Conservation (phyloP, 2,329 filamentous ascomycete genomes). For the Epichloe festucae region DNA sequence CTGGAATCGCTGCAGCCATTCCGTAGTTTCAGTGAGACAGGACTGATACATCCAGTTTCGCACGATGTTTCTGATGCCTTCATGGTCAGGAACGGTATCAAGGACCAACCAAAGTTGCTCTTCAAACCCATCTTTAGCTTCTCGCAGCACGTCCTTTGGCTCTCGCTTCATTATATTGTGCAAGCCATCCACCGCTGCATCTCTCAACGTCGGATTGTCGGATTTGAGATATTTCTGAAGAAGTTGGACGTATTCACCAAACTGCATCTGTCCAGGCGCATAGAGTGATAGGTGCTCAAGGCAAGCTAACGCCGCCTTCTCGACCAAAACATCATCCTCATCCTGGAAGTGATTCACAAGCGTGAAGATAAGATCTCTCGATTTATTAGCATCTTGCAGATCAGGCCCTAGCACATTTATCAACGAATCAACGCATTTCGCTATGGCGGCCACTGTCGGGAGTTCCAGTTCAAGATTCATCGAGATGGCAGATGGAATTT, state of each 20-base stretch:
- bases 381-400: slow-evolving; percentile 81
- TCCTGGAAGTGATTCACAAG: slow-evolving; percentile 72
- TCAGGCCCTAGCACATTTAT: slow-evolving; percentile 95
- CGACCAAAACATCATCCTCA: slow-evolving; percentile 56
- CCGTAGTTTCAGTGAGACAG: slow-evolving; percentile 60
- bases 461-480: slow-evolving; percentile 85
- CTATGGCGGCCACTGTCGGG: slow-evolving; percentile 69
- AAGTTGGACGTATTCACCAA: slow-evolving; percentile 67
- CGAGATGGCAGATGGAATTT: slow-evolving; percentile 64
- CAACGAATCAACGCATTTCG: slow-evolving; percentile 82
- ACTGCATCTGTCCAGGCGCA: slow-evolving; percentile 76
- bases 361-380: slow-evolving; percentile 81
- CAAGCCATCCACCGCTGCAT: slow-evolving; percentile 74
- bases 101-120: slow-evolving; percentile 86
- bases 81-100: slow-evolving; percentile 62
- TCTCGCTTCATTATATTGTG: slow-evolving; percentile 94
- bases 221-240: slow-evolving; percentile 69
- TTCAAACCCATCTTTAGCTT: slow-evolving; percentile 67
- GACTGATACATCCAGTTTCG: slow-evolving; percentile 91
- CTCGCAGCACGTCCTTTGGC: slow-evolving; percentile 66
- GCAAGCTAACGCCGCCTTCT: slow-evolving; percentile 68
- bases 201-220: slow-evolving; percentile 53
- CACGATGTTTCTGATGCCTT: slow-evolving; percentile 75
- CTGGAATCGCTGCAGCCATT: slow-evolving; percentile 87
- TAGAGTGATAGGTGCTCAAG: slow-evolving; percentile 88